Base-by-base conservation (phyloP, 2,329 filamentous ascomycete species). In the Arthrobotrys conoides region DNA sequence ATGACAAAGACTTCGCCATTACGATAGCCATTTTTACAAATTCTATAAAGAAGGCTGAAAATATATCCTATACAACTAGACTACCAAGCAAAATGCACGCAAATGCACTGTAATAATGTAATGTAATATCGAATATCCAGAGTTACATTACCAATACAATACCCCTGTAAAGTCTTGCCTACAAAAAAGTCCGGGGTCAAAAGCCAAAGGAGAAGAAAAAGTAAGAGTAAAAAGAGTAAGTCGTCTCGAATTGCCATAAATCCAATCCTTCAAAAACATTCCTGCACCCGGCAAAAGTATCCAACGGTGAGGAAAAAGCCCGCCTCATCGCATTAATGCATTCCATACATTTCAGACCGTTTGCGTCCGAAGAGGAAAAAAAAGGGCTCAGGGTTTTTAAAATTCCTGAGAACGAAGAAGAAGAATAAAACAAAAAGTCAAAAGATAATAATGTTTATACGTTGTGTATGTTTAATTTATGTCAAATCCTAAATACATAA, bases 401-500 rank as follows among this genome's bases (percentile, higher is more conserved):
- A 36, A 36, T 36, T 36, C 33, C 33, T 36, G 33, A 36, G 36
- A 5, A 5, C 9, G 36, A 30, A 30, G 9, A 38, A 8, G 36
- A 10, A 38, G 36, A 38, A 14, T 5, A 38, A 14, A 14, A 9
- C 3, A 8, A 38, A 9, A 5, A 38, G 36, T 10, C 10, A 8
- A 38, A 14, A 9, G 2, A 10, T 55, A 55, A 27, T 53, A n/a
- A 20, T 55, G 5, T 55, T 59, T 61, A 61, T 61, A 61, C 27
- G 57, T 61, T 30, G 27, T n/a, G n/a, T n/a, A n/a, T n/a, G 27
- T 30, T 30, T 30, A 3, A 18, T 61, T 44, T 61, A 61, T 44
- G 12, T 44, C 33, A 30, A n/a, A 24, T 27, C 57, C 16, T 61
- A 44, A 61, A 20, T 61, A 61, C 57, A 61, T 61, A 24, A 30